phyloP scores from a whole-genome alignment of 768 basidiomycete genomes.

The Agaricus blazei region DNA sequence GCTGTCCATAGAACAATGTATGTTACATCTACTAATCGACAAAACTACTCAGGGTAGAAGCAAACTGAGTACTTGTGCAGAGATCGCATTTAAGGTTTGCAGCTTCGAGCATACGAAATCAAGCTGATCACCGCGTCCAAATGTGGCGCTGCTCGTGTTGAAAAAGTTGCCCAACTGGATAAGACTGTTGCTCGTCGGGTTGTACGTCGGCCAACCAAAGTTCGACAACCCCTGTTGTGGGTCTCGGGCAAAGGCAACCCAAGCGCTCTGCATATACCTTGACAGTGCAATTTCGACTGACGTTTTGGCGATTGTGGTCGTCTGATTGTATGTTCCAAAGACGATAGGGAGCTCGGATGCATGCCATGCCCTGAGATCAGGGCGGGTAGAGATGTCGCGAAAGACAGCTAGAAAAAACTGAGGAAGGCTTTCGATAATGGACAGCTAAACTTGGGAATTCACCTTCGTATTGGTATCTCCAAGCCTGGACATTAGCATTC shows the following conservation, averaged over 20 bases:
- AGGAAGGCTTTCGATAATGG: neutral
- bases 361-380: slow-evolving; percentile 32
- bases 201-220: slow-evolving; percentile 19
- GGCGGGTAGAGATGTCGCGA: slow-evolving; percentile 27
- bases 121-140: slow-evolving; percentile 4
- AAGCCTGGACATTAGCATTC: slow-evolving; percentile 21
- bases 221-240: slow-evolving; percentile 9
- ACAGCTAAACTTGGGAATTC: neutral
- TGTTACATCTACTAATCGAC: too few relatives aligned
- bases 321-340: slow-evolving; percentile 25
- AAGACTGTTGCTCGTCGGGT: slow-evolving; percentile 14
- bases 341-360: slow-evolving; percentile 33
- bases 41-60: neutral
- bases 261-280: slow-evolving; percentile 6
- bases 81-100: neutral
- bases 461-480: slow-evolving; percentile 26
- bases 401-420: slow-evolving; percentile 24
- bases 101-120: slow-evolving; percentile 6
- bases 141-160: slow-evolving; percentile 13
- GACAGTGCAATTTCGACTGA: slow-evolving; percentile 3
- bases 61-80: slow-evolving; percentile 2
- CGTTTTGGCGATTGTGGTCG: neutral
- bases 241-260: slow-evolving; percentile 12
- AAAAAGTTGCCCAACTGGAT: slow-evolving; percentile 18
- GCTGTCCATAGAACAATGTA: too few relatives aligned